These are phyloP conservation scores for Trichoderma oligosporum DNA, from an alignment of 2,329 filamentous ascomycete genomes.

Conservation along the genomic window DNA sequence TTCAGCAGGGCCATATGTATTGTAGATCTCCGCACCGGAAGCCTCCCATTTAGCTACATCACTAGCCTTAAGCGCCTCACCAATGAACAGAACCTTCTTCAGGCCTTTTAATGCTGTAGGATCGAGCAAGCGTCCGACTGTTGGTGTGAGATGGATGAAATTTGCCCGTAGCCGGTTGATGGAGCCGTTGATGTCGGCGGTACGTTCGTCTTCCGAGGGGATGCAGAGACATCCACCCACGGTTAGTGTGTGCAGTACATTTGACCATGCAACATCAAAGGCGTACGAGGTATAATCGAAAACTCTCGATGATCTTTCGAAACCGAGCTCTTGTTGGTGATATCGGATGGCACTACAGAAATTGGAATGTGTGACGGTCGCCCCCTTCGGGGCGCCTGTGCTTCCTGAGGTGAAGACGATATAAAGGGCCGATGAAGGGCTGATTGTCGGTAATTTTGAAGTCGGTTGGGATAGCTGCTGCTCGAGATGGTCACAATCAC, in stretches of 20 bases:
- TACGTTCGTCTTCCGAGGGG: constrained; percentile 49
- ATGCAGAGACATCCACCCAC: constrained; percentile 48
- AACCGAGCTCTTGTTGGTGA: neutral
- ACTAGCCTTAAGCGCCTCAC: constrained; percentile 34
- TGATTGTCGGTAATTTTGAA: neutral
- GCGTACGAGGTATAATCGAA: constrained; percentile 42
- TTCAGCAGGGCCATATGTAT: constrained; percentile 24
- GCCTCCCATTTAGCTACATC: neutral
- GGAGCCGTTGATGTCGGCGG: constrained; percentile 43
- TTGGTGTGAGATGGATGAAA: constrained; percentile 45
- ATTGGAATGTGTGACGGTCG: neutral
- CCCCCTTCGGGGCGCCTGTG: constrained; percentile 4
- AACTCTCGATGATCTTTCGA: constrained; percentile 32
- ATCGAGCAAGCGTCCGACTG: constrained; percentile 40
- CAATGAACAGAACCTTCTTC: constrained; percentile 41
- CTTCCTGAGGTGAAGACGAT: constrained; percentile 3
- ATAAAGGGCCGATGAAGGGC: neutral
- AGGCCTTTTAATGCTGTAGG: constrained; percentile 39
- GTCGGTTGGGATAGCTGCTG: neutral
- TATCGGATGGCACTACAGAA: neutral
- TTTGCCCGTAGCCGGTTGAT: constrained; percentile 40
- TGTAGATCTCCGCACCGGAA: constrained; percentile 1
- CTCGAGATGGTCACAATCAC: neutral
- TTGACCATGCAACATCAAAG: constrained; percentile 47
- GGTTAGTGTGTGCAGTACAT: constrained; percentile 35